Conservation (phyloP, 1,284 basidiomycete genomes). For the Athelia psychrophila region DNA sequence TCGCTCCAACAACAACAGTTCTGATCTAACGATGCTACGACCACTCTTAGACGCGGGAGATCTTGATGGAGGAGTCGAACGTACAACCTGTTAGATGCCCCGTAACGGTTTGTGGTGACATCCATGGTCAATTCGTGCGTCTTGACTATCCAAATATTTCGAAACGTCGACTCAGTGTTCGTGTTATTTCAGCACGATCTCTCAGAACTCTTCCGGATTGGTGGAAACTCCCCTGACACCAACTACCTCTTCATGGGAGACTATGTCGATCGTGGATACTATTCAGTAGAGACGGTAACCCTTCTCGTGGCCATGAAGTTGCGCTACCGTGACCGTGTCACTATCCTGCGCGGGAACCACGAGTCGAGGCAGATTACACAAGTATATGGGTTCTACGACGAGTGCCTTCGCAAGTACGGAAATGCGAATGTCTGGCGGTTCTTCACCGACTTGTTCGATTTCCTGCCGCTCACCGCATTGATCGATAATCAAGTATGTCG, state of each 20-base stretch:
- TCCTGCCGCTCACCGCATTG: constrained; percentile 93
- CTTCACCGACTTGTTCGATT: constrained; percentile 99
- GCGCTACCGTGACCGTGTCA: constrained; percentile 97
- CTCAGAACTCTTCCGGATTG: constrained; percentile 98
- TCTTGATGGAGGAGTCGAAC: constrained; percentile 96
- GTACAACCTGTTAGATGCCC: constrained; percentile 98
- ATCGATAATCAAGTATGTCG: constrained; percentile 95
- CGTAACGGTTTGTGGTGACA: constrained; percentile 97
- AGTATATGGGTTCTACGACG: constrained; percentile 99
- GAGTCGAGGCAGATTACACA: constrained; percentile 99
- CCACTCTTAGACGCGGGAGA: constrained; percentile 82
- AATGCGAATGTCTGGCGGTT: constrained; percentile 99
- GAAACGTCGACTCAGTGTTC: constrained; percentile 2
- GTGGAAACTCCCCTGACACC: constrained; percentile 98
- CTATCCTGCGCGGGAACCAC: constrained; percentile 98
- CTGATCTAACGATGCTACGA: constrained; percentile 16
- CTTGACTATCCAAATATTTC: constrained; percentile 8
- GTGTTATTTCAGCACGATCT: constrained; percentile 88
- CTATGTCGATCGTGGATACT: constrained; percentile 99
- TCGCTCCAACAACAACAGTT: constrained; percentile 14
- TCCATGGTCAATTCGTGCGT: constrained; percentile 99
- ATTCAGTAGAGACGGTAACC: constrained; percentile 98
- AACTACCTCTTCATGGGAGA: constrained; percentile 99
- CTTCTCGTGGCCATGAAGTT: constrained; percentile 98
- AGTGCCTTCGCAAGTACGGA: constrained; percentile 98